phyloP scores from a whole-genome alignment of 192 early-diverging fungal genomes.

The Backusella psychrophila region DNA sequence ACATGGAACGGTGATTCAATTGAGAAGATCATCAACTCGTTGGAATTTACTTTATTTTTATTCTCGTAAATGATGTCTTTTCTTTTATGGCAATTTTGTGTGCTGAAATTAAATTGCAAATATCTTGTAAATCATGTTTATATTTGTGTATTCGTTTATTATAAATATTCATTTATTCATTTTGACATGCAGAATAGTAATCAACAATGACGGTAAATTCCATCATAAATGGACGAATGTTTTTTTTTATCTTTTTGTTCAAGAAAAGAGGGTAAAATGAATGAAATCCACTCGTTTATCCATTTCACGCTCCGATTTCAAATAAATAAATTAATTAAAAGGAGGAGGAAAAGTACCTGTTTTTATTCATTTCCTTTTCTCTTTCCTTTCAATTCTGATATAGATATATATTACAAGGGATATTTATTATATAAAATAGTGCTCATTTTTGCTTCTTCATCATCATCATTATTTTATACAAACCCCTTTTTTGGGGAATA shows the following conservation, averaged over 20 bases:
- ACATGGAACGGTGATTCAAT: neutral
- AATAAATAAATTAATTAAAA: neutral
- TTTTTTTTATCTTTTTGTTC: neutral
- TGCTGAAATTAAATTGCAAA: neutral
- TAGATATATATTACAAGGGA: neutral
- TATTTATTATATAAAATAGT: too few relatives aligned
- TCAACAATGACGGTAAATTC: neutral
- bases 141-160: too few relatives aligned
- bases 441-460: too few relatives aligned
- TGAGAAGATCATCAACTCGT: neutral
- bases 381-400: neutral
- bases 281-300: neutral
- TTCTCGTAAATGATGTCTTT: neutral
- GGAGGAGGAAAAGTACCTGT: neutral
- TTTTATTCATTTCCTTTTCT: neutral
- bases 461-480: too few relatives aligned
- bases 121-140: neutral
- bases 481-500: constrained; percentile 3
- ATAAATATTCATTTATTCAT: neutral
- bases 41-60: neutral
- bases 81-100: neutral
- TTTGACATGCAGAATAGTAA: neutral
- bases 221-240: neutral
- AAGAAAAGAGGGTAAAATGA: neutral
- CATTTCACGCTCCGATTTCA: neutral